Percentiles rank a stretch among this genome's conserved stretches.
Conservation (phyloP, 495 filamentous ascomycete genomes). For the Patellaria atrata region DNA sequence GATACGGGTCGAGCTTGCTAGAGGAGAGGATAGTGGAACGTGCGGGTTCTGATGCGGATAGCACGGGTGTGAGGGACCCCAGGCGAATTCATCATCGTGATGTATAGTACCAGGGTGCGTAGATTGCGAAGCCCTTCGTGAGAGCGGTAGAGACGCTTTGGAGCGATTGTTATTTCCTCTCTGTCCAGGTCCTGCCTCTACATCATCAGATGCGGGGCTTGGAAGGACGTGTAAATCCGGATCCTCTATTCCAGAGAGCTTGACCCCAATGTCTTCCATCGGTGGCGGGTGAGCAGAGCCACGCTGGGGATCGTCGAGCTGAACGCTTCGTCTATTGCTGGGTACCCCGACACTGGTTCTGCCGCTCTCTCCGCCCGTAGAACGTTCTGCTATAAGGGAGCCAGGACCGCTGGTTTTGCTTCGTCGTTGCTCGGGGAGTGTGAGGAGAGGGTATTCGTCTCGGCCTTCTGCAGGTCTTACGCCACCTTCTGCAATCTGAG, state of each 20-base stretch:
- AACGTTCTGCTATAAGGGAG: slow-evolving; percentile 53
- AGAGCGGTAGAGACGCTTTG: slow-evolving; percentile 18
- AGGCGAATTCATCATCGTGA: slow-evolving; percentile 40
- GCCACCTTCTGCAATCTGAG: slow-evolving; percentile 28
- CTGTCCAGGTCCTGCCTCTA: slow-evolving; percentile 10
- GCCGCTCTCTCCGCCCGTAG: slow-evolving; percentile 34
- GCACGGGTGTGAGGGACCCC: slow-evolving; percentile 83
- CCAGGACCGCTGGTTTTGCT: slow-evolving; percentile 36
- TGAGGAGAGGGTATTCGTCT: slow-evolving; percentile 56
- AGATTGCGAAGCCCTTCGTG: slow-evolving; percentile 13
- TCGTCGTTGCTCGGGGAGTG: slow-evolving; percentile 51
- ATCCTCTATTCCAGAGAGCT: slow-evolving; percentile 8
- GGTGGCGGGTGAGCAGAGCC: slow-evolving; percentile 9
- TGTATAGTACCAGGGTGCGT: slow-evolving; percentile 13
- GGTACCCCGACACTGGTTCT: slow-evolving; percentile 57
- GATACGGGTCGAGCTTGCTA: slow-evolving; percentile 65
- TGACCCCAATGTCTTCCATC: slow-evolving; percentile 4
- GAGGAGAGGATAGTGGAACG: slow-evolving; percentile 58
- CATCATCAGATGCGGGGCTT: slow-evolving; percentile 8
- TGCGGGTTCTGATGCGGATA: slow-evolving; percentile 89
- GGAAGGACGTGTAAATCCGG: slow-evolving; percentile 3
- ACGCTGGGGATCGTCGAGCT: slow-evolving; percentile 8
- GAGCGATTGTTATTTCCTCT: slow-evolving; percentile 1
- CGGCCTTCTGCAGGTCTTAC: slow-evolving; percentile 25
- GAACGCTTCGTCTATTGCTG: slow-evolving; percentile 32